Evolutionary conservation across 2,329 filamentous ascomycete genomes (phyloP).

Genomic region (Ophiosphaerella korrae): DNA sequence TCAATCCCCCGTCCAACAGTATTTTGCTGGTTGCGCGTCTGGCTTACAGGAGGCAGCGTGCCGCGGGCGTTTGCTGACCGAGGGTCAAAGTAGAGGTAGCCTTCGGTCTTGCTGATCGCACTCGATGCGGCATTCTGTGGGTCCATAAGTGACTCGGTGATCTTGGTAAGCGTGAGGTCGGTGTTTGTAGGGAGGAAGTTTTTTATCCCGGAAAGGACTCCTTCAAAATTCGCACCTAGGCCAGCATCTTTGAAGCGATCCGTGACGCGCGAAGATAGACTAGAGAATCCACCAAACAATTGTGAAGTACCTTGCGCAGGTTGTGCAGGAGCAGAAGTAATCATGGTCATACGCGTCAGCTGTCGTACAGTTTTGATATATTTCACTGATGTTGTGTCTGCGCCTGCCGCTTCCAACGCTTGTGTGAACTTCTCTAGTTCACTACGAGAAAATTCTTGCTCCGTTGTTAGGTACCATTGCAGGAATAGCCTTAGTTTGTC

Average conservation of each 20-base stretch:
- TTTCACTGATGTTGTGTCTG: slow-evolving; percentile 76
- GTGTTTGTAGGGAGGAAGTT: slow-evolving; percentile 97
- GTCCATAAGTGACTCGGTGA: slow-evolving; percentile 98
- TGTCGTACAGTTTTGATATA: slow-evolving; percentile 85
- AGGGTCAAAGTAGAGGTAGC: slow-evolving; percentile 96
- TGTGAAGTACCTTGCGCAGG: slow-evolving; percentile 71
- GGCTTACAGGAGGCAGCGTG: slow-evolving; percentile 81
- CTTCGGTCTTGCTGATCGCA: slow-evolving; percentile 93
- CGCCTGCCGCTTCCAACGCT: slow-evolving; percentile 75
- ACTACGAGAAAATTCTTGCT: slow-evolving; percentile 79
- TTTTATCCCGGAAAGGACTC: slow-evolving; percentile 92
- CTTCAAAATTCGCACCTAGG: slow-evolving; percentile 85
- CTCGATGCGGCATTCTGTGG: slow-evolving; percentile 86
- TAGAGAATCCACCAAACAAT: slow-evolving; percentile 91
- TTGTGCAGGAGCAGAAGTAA: slow-evolving; percentile 78
- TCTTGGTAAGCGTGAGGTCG: slow-evolving; percentile 95
- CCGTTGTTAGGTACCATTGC: slow-evolving; percentile 89
- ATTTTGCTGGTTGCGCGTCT: slow-evolving; percentile 50
- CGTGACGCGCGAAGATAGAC: slow-evolving; percentile 87
- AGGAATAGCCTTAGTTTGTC: slow-evolving; percentile 95
- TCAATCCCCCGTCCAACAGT: slow-evolving; percentile 64
- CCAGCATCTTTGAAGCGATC: slow-evolving; percentile 94
- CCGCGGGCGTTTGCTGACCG: slow-evolving; percentile 90
- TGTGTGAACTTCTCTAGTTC: slow-evolving; percentile 89
- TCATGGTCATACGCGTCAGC: slow-evolving; percentile 97